These are phyloP conservation scores for Colletotrichum musicola DNA, from an alignment of 2,329 filamentous ascomycete species.

Conservation along the genomic window DNA sequence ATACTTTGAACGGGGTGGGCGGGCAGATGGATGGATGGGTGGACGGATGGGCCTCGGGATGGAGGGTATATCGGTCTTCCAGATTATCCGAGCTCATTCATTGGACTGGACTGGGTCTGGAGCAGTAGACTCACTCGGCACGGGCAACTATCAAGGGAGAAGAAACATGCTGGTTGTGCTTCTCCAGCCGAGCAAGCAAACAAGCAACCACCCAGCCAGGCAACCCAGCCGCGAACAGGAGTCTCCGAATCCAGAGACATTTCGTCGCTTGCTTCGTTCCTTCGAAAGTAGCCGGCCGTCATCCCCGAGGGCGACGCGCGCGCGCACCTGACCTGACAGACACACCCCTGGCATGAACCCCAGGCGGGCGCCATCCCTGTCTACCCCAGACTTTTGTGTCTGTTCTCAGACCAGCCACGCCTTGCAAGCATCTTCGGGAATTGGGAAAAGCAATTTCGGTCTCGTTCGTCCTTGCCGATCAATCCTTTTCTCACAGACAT, in stretches of 20 bases:
- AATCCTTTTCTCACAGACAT: conserved; percentile 3
- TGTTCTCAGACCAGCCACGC: conserved; percentile 35
- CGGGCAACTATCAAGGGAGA: conserved; percentile 1
- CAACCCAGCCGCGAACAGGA: conserved; percentile 5
- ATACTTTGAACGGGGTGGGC: background rate
- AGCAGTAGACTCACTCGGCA: conserved; percentile 27
- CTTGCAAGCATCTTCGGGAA: conserved; percentile 35
- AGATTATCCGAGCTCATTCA: conserved; percentile 19
- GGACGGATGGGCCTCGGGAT: background rate
- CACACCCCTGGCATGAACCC: conserved; percentile 32
- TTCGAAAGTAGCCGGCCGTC: conserved; percentile 18
- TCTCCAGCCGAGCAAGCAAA: conserved; percentile 19
- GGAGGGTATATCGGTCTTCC: background rate
- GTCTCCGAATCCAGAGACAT: conserved; percentile 29
- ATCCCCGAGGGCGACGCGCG: background rate
- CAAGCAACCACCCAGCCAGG: conserved; percentile 1
- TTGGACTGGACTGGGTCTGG: background rate
- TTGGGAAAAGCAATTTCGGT: conserved; percentile 31
- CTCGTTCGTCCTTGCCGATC: conserved; percentile 19
- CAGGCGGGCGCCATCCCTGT: conserved; percentile 29
- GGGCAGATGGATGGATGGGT: background rate
- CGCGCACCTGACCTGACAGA: conserved; percentile 32
- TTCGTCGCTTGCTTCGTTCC: conserved; percentile 8
- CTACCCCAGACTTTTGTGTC: conserved; percentile 38
- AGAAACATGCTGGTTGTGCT: background rate